These are phyloP conservation scores for Ramaria rubella DNA, from an alignment of 768 basidiomycete species.

Conservation along the genomic window DNA sequence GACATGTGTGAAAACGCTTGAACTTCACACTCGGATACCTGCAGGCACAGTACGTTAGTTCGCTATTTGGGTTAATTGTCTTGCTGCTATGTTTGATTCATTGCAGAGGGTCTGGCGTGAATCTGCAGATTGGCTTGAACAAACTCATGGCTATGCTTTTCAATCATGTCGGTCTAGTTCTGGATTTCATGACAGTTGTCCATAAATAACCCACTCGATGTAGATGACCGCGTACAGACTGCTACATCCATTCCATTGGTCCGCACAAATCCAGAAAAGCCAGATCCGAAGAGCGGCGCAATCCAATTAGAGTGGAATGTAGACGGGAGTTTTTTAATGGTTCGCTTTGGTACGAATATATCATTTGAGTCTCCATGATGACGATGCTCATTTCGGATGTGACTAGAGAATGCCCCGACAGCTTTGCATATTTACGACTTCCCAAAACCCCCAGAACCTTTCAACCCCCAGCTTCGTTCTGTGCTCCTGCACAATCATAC, in stretches of 20 bases:
- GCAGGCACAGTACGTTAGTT: slow-evolving; percentile 43
- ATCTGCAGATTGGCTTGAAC: slow-evolving; percentile 76
- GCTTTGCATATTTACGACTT: slow-evolving; percentile 68
- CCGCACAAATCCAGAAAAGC: slow-evolving; percentile 52
- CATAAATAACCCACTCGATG: neutral
- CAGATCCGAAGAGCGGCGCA: slow-evolving; percentile 60
- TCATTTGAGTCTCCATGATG: neutral
- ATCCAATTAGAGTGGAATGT: slow-evolving; percentile 78
- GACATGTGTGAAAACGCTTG: slow-evolving; percentile 58
- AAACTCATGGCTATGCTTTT: slow-evolving; percentile 80
- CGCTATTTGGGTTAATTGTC: neutral
- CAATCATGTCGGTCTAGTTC: slow-evolving; percentile 58
- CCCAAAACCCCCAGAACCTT: slow-evolving; percentile 50
- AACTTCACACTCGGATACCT: slow-evolving; percentile 53
- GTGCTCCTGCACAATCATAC: slow-evolving; percentile 61
- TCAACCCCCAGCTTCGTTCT: slow-evolving; percentile 54
- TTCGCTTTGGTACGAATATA: slow-evolving; percentile 55
- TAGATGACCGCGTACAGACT: slow-evolving; percentile 62
- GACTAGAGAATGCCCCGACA: slow-evolving; percentile 54
- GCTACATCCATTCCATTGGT: slow-evolving; percentile 45
- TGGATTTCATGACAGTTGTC: neutral
- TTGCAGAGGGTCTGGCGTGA: slow-evolving; percentile 78
- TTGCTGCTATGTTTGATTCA: slow-evolving; percentile 4
- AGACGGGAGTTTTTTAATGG: slow-evolving; percentile 64
- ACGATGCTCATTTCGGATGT: slow-evolving; percentile 7